Evolutionary conservation across 441 rosid genomes (phyloP).

Genomic region (Syzygium syzygioides): DNA sequence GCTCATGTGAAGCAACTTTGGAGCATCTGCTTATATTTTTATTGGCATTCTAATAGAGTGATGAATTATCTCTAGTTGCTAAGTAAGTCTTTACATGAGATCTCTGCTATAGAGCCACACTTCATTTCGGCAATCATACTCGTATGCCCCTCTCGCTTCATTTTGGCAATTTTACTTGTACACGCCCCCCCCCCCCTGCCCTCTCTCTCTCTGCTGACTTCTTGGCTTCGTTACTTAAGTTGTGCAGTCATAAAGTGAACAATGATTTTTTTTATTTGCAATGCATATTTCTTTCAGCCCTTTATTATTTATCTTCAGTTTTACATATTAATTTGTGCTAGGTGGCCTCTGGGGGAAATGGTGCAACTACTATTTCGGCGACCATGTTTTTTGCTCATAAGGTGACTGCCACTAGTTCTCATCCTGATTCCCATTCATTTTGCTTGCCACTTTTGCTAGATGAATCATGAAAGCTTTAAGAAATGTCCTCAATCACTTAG

Average conservation of each 20-base stretch:
- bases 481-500: neutral
- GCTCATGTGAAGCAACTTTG: neutral
- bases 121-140: neutral
- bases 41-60: neutral
- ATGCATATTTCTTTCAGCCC: neutral
- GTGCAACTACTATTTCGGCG: slow-evolving; percentile 80
- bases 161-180: too few species aligned
- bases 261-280: neutral
- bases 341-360: slow-evolving; percentile 69
- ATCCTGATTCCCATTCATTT: neutral
- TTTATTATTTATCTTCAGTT: neutral
- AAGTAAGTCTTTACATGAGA: neutral
- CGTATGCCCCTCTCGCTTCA: too few species aligned
- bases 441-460: neutral
- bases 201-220: neutral
- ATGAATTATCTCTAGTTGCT: neutral
- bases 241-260: neutral
- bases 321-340: slow-evolving; percentile 1
- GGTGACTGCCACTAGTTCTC: slow-evolving; percentile 27
- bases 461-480: neutral
- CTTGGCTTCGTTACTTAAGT: too few species aligned
- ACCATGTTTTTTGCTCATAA: slow-evolving; percentile 73
- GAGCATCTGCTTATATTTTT: neutral
- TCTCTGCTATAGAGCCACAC: neutral
- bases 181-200: fast-evolving